Base-by-base conservation (phyloP, 352 stramenopile species). In the Phytophthora kernoviae region DNA sequence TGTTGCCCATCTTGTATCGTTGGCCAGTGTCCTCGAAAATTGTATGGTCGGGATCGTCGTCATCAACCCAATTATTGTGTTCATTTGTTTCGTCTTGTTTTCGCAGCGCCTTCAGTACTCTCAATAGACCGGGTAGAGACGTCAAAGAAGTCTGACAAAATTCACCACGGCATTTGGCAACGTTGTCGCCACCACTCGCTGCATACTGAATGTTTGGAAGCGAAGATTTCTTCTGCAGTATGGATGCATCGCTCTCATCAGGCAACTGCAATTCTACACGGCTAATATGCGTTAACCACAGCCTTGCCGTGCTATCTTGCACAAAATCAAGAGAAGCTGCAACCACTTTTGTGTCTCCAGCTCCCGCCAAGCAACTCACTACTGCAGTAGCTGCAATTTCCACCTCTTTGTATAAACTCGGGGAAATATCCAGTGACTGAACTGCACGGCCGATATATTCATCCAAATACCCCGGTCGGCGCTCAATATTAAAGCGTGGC, bases 1-100 rank as follows among this genome's bases (percentile, higher is more conserved):
- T 92, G 69, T 90, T 87, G 18, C 82, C 73, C 20, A 92, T 82
- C 40, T 91, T 89, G 64, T 77, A 85, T 15, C 84, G 77, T 30
- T 82, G 62, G 0, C 81, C 81, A 1, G 53, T 62, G 46, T 92
- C 84, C 12, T 56, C 36, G 4, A 91, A 5, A 17, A 58, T 45
- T 8, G 2, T 26, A 8, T 66, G 34, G n/a, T 54, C 53, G 11
- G 26, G 26, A 26, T 58, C 22, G 1, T n/a, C 47, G 12, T 46
- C 34, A 24, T 63, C 41, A 20, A 65, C 58, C 1, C 37, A 10
- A 44, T 68, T 65, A 39, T 54, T 67, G 26, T 21, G 11, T 21
- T 43, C 37, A 21, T 8, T 43, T 17, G 37, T 61, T 5, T 22
- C 6, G 41, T 58, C 39, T 14, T 58, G 39, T 24, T 34, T 64